Evolutionary conservation across 768 basidiomycete genomes (phyloP).

Genomic region (Auriscalpium orientale): DNA sequence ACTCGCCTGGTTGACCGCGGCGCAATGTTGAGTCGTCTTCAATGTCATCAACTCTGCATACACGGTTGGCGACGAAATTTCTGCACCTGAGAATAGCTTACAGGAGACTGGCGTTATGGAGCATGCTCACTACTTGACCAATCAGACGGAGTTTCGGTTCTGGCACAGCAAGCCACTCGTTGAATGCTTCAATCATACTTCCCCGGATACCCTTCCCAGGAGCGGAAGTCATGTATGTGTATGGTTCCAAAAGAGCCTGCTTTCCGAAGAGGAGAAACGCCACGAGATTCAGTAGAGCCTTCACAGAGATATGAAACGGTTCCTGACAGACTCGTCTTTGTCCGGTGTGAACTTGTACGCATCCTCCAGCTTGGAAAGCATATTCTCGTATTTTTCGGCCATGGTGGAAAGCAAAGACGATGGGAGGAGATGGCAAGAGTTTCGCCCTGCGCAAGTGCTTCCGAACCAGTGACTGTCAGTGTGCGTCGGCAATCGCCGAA

Average conservation of each 20-base stretch:
- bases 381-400: constrained; percentile 12
- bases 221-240: constrained; percentile 69
- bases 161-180: constrained; percentile 83
- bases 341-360: constrained; percentile 1
- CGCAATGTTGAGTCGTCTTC: constrained; percentile 86
- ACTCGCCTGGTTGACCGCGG: constrained; percentile 71
- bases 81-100: constrained; percentile 27
- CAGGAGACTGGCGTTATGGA: constrained; percentile 92
- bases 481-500: too few relatives aligned
- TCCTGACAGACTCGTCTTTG: constrained; percentile 2
- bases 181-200: constrained; percentile 88
- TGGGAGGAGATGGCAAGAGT: too few relatives aligned
- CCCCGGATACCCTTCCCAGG: constrained; percentile 92
- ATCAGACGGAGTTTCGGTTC: constrained; percentile 63
- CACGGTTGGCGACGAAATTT: background rate
- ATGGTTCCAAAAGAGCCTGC: constrained; percentile 75
- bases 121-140: constrained; percentile 80
- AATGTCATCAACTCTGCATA: constrained; percentile 81
- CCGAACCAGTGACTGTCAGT: too few relatives aligned
- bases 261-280: background rate
- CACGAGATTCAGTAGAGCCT: background rate
- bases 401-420: background rate
- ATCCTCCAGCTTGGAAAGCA: constrained; percentile 3
- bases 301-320: background rate
- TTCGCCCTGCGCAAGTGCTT: too few relatives aligned